These are phyloP conservation scores for Skeletonema costatum DNA, from an alignment of 108 stramenopile genomes.

Conservation along the genomic window DNA sequence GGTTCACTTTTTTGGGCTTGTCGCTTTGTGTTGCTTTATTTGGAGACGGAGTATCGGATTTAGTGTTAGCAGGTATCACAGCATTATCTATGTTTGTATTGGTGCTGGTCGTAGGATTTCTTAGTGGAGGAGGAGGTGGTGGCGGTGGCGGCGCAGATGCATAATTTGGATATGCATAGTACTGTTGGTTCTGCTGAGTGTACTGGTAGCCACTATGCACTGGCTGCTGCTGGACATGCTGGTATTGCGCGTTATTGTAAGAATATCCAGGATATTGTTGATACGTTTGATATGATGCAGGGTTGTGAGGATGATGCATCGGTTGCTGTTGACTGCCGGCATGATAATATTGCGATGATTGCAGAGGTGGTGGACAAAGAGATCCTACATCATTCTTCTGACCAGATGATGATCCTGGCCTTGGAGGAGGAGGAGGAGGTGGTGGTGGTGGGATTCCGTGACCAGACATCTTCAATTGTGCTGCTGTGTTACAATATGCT, in stretches of 20 bases:
- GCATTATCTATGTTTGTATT: neutral
- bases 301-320: neutral
- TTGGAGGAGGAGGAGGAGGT: neutral
- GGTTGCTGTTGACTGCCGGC: neutral
- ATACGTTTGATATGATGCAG: neutral
- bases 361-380: conserved; percentile 16
- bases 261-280: conserved; percentile 4
- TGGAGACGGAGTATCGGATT: neutral
- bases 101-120: neutral
- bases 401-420: neutral
- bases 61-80: neutral
- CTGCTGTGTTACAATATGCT: neutral
- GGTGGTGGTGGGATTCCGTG: conserved; percentile 25
- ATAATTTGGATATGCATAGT: conserved; percentile 11
- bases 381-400: neutral
- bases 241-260: neutral
- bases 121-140: conserved; percentile 27
- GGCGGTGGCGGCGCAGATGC: conserved; percentile 16
- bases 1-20: conserved; percentile 24
- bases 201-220: neutral
- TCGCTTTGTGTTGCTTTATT: neutral
- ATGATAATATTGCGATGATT: neutral
- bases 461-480: conserved; percentile 3
- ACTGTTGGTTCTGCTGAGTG: neutral
- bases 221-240: conserved; percentile 1